Evolutionary conservation across 169 alveolate species (phyloP).

Genomic region (Eimeria sp.): DNA sequence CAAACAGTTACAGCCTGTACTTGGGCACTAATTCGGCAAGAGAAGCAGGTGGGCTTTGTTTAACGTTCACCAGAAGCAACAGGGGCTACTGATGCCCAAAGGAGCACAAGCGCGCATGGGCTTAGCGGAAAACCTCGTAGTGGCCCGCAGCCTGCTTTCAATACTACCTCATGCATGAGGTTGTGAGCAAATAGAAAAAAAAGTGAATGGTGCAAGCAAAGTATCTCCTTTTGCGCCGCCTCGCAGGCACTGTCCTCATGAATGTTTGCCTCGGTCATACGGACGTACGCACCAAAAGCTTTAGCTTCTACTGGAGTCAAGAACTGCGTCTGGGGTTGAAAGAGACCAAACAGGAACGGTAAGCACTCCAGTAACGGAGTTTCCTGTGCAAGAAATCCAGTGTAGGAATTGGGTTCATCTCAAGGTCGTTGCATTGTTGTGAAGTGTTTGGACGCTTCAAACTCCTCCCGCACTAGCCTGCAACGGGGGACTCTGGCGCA

Average conservation of each 20-base stretch:
- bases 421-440: background rate
- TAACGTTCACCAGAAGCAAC: background rate
- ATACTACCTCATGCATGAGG: background rate
- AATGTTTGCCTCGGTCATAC: conserved; percentile 27
- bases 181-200: background rate
- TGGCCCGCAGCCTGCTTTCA: background rate
- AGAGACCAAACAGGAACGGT: conserved; percentile 6
- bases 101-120: background rate
- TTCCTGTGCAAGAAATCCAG: background rate
- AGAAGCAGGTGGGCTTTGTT: conserved; percentile 33
- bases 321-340: conserved; percentile 2
- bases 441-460: background rate
- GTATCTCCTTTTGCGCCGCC: background rate
- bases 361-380: background rate
- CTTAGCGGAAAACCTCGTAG: background rate
- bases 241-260: conserved; percentile 19
- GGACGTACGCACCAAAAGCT: conserved; percentile 33
- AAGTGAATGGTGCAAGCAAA: background rate
- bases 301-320: conserved; percentile 45
- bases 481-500: background rate
- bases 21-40: conserved; percentile 27
- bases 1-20: conserved; percentile 16
- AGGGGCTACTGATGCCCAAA: background rate
- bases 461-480: background rate
- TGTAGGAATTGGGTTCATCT: background rate